Conservation (phyloP, 1,284 basidiomycete species). For the Ganoderma lucidum region DNA sequence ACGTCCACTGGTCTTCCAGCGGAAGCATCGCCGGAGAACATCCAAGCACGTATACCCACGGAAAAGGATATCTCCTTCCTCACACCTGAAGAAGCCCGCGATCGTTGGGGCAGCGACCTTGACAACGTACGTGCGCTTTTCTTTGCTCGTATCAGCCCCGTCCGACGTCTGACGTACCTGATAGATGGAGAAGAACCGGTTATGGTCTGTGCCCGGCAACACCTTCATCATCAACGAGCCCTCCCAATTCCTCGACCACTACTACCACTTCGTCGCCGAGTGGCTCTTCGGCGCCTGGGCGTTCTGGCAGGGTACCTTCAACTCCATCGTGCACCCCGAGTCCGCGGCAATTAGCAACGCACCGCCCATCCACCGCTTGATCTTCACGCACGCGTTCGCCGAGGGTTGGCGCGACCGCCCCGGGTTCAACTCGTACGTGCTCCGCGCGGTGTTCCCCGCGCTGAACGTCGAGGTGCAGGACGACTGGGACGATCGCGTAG, state of each 20-base stretch:
- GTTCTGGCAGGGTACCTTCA: slow-evolving; percentile 68
- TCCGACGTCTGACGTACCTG: slow-evolving; percentile 30
- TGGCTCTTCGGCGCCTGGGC: slow-evolving; percentile 78
- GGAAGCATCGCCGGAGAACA: slow-evolving; percentile 67
- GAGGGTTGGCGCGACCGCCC: slow-evolving; percentile 78
- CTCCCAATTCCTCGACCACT: slow-evolving; percentile 77
- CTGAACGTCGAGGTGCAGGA: slow-evolving; percentile 69
- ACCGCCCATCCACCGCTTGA: slow-evolving; percentile 68
- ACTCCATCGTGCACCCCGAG: slow-evolving; percentile 35
- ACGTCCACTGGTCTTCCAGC: slow-evolving; percentile 74
- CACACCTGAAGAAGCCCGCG: slow-evolving; percentile 63
- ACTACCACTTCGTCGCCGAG: slow-evolving; percentile 86
- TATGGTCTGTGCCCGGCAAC: slow-evolving; percentile 74
- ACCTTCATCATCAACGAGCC: slow-evolving; percentile 78
- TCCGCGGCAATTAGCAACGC: slow-evolving; percentile 32
- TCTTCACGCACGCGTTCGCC: slow-evolving; percentile 68
- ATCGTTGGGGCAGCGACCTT: slow-evolving; percentile 61
- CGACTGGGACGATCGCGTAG: slow-evolving; percentile 75
- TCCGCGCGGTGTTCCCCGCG: slow-evolving; percentile 80
- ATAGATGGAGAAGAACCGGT: slow-evolving; percentile 49
- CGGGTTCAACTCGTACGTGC: slow-evolving; percentile 76
- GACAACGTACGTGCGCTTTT: slow-evolving; percentile 16
- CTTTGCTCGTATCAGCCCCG: background rate
- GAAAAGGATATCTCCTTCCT: slow-evolving; percentile 67
- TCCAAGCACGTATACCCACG: slow-evolving; percentile 71